Evolutionary conservation across 2,329 filamentous ascomycete species (phyloP).

Genomic region (Biscogniauxia mediterranea): DNA sequence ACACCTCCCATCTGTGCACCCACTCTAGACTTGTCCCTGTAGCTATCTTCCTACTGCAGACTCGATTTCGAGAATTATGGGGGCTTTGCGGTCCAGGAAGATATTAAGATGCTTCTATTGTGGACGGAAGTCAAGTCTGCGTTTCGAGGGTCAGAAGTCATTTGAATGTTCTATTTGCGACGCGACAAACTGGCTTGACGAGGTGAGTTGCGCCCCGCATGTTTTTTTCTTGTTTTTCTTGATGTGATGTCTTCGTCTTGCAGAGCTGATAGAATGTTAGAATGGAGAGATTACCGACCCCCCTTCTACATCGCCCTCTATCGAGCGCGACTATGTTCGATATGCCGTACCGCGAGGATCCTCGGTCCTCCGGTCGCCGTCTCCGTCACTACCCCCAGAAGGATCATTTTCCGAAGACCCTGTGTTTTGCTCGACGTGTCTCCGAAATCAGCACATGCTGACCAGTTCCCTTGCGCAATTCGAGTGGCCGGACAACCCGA

Average conservation of each 20-base stretch:
- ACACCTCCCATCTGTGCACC: neutral
- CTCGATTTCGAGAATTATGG: conserved; percentile 21
- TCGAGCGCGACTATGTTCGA: conserved; percentile 40
- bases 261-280: conserved; percentile 42
- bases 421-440: conserved; percentile 72
- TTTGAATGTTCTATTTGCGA: conserved; percentile 80
- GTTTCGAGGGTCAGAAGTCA: conserved; percentile 56
- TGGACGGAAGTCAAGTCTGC: conserved; percentile 62
- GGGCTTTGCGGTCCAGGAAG: conserved; percentile 30
- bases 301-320: conserved; percentile 59
- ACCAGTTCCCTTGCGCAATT: conserved; percentile 77
- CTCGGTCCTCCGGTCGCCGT: conserved; percentile 26
- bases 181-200: conserved; percentile 84
- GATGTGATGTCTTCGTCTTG: conserved; percentile 3
- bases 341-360: conserved; percentile 46
- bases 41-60: conserved; percentile 7
- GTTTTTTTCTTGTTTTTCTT: conserved; percentile 1
- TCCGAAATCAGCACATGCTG: conserved; percentile 85
- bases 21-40: neutral
- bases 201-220: conserved; percentile 51
- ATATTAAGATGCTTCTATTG: conserved; percentile 79
- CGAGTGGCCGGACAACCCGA: conserved; percentile 62
- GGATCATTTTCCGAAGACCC: conserved; percentile 33
- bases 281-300: conserved; percentile 89
- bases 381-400: conserved; percentile 32